These are phyloP conservation scores for Talaromyces proteolyticus DNA, from an alignment of 495 filamentous ascomycete genomes.

Conservation along the genomic window DNA sequence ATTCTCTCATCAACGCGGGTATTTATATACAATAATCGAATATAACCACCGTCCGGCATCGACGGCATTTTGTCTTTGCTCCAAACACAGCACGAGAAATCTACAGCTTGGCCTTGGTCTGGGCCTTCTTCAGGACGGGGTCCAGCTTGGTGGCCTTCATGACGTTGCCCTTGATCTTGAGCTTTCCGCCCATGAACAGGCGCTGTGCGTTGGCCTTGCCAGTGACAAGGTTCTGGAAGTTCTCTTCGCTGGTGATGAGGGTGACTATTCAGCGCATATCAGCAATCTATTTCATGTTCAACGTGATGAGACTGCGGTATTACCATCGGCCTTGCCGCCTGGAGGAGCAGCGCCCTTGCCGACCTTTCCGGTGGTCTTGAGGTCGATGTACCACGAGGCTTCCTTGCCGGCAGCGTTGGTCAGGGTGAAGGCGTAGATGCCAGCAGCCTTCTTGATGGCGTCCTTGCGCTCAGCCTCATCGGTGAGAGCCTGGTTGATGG, in stretches of 20 bases:
- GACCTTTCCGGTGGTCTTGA: conserved; percentile 83
- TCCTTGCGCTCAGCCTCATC: conserved; percentile 74
- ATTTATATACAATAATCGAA: neutral
- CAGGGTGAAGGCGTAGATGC: conserved; percentile 84
- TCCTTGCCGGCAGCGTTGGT: conserved; percentile 79
- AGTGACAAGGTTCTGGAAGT: conserved; percentile 74
- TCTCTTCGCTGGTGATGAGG: conserved; percentile 73
- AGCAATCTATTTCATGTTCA: too few relatives aligned
- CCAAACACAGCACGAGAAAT: too few relatives aligned
- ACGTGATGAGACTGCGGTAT: too few relatives aligned
- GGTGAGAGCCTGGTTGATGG: conserved; percentile 69
- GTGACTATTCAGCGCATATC: conserved; percentile 57
- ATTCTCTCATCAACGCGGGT: neutral
- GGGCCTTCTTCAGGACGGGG: conserved; percentile 86
- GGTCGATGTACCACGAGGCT: conserved; percentile 88
- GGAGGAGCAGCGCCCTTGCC: conserved; percentile 62
- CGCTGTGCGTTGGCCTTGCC: conserved; percentile 94
- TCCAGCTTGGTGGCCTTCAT: conserved; percentile 99
- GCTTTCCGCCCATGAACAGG: conserved; percentile 92
- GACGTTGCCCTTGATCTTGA: conserved; percentile 96
- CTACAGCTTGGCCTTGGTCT: conserved; percentile 79
- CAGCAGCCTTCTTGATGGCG: conserved; percentile 80
- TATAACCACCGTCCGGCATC: neutral
- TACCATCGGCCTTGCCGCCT: conserved; percentile 77
- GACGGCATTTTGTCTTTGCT: neutral